Percentiles rank a stretch among this genome's conserved stretches.
These are phyloP conservation scores for Hsuehochloa calcarea DNA, from an alignment of 176 grass and related monocot genomes.

Conservation along the genomic window DNA sequence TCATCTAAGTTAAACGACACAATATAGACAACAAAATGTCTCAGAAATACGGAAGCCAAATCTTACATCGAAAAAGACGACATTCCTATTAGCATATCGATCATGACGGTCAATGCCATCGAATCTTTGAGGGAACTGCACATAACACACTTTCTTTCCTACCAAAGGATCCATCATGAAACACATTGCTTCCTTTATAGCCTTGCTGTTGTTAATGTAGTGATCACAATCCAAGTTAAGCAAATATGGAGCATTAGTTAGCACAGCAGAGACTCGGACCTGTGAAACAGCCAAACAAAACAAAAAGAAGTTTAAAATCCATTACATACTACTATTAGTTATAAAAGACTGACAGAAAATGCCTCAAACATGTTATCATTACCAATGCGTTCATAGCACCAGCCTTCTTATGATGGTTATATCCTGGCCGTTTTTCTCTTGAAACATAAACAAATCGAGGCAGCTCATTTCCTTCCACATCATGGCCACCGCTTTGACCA, in stretches of 20 bases:
- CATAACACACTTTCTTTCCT: conserved; percentile 83
- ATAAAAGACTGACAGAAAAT: neutral
- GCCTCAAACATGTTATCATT: conserved; percentile 19
- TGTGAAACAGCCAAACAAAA: conserved; percentile 19
- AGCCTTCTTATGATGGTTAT: conserved; percentile 92
- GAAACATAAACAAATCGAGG: conserved; percentile 91
- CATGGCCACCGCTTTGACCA: conserved; percentile 91
- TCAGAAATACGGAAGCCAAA: neutral
- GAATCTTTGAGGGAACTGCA: conserved; percentile 92
- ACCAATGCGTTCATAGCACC: conserved; percentile 96
- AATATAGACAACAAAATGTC: neutral
- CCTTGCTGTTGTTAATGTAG: conserved; percentile 90
- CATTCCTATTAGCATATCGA: conserved; percentile 91
- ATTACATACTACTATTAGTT: neutral
- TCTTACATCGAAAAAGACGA: conserved; percentile 96
- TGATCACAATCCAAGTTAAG: conserved; percentile 97
- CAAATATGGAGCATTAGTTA: conserved; percentile 76
- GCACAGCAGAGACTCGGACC: conserved; percentile 53
- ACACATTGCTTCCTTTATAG: conserved; percentile 90
- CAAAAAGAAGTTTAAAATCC: conserved; percentile 7
- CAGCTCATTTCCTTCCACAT: conserved; percentile 82
- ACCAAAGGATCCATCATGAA: conserved; percentile 97
- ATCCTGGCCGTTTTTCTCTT: conserved; percentile 93
- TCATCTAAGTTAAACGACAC: neutral
- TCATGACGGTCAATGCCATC: conserved; percentile 91